Evolutionary conservation across 2,329 filamentous ascomycete genomes (phyloP).

Genomic region (Colletotrichum kahawae): DNA sequence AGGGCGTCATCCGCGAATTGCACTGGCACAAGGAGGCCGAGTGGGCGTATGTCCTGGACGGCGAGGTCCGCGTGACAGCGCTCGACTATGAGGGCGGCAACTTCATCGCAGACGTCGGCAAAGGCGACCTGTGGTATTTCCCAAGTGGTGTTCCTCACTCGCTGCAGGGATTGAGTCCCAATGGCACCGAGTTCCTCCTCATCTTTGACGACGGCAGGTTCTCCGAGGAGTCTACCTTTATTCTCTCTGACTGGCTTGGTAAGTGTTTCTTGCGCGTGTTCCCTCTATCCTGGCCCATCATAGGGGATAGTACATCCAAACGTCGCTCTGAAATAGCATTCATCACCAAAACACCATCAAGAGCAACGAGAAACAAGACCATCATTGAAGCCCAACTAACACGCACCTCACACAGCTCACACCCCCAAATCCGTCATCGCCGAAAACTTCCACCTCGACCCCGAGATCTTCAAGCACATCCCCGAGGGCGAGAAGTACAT

Average conservation of each 20-base stretch:
- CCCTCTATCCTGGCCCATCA: neutral
- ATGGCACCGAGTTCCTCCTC: constrained; percentile 40
- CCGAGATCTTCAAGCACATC: constrained; percentile 72
- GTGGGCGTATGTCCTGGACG: constrained; percentile 77
- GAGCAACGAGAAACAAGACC: too few species aligned
- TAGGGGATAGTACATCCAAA: neutral
- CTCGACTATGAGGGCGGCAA: constrained; percentile 78
- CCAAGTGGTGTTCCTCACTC: constrained; percentile 79
- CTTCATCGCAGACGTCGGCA: constrained; percentile 77
- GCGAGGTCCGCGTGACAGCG: constrained; percentile 73
- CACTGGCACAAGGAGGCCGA: constrained; percentile 85
- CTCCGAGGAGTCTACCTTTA: constrained; percentile 70
- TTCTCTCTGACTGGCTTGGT: constrained; percentile 76
- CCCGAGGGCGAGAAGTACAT: constrained; percentile 76
- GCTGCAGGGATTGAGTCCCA: constrained; percentile 49
- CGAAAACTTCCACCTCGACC: constrained; percentile 77
- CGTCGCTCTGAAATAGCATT: neutral
- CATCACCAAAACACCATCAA: neutral
- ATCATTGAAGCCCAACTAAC: constrained; percentile 13
- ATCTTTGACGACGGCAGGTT: constrained; percentile 56
- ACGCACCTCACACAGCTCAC: constrained; percentile 52
- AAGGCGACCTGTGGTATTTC: constrained; percentile 82
- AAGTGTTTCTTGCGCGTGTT: constrained; percentile 26
- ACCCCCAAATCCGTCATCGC: constrained; percentile 74
- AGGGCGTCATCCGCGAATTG: constrained; percentile 76